These are phyloP conservation scores for Coemansia furcata DNA, from an alignment of 192 early-diverging fungal species.

Conservation along the genomic window DNA sequence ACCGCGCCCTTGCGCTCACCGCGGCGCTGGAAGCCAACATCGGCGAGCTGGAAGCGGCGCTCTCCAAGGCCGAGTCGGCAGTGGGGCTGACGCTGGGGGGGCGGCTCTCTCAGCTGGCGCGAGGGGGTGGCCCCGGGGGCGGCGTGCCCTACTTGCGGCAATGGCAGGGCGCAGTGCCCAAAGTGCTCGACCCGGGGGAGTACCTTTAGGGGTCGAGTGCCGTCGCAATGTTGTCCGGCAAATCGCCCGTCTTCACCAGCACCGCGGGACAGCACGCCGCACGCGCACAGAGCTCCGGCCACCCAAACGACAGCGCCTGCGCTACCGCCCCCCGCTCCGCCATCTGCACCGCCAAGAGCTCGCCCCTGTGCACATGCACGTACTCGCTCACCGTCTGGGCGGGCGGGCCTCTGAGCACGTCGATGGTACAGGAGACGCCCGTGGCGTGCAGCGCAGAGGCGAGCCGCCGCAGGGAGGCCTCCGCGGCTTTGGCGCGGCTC, in stretches of 20 bases:
- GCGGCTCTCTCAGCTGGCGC: slow-evolving; percentile 24
- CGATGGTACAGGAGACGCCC: slow-evolving; percentile 18
- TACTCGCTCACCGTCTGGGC: slow-evolving; percentile 15
- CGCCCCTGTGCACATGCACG: slow-evolving; percentile 27
- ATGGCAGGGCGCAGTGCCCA: slow-evolving; percentile 23
- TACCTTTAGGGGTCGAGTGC: slow-evolving; percentile 38
- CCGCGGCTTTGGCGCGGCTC: slow-evolving; percentile 2
- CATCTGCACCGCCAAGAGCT: slow-evolving; percentile 31
- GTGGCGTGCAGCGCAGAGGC: slow-evolving; percentile 5
- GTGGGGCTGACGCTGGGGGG: slow-evolving; percentile 26
- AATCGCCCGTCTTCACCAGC: slow-evolving; percentile 28
- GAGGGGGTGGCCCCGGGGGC: neutral
- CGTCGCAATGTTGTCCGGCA: slow-evolving; percentile 32
- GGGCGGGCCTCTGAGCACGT: slow-evolving; percentile 19
- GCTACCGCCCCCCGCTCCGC: slow-evolving; percentile 9
- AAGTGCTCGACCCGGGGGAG: neutral
- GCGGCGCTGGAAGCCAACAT: slow-evolving; percentile 23
- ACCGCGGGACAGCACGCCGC: slow-evolving; percentile 26
- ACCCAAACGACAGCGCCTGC: slow-evolving; percentile 17
- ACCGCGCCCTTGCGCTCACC: neutral
- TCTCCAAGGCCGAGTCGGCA: slow-evolving; percentile 27
- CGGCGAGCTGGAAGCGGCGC: slow-evolving; percentile 7
- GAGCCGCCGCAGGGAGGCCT: slow-evolving; percentile 13
- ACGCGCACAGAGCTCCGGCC: slow-evolving; percentile 32
- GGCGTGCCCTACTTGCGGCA: slow-evolving; percentile 40